Conservation (phyloP, 2,329 filamentous ascomycete species). For the Ophiostoma himal-ulmi region DNA sequence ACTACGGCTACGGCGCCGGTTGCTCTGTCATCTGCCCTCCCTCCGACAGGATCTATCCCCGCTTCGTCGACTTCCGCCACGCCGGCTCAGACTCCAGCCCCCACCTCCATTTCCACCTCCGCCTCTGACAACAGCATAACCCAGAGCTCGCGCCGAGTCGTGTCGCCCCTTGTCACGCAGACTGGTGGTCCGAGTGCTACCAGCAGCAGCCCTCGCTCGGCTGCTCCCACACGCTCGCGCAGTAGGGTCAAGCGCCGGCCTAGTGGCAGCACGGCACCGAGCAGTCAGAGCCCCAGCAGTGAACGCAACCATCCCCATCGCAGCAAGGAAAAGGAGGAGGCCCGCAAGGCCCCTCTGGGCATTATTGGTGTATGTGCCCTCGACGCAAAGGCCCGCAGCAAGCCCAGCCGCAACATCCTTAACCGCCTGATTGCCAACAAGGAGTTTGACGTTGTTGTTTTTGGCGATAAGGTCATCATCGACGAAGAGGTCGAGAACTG, state of each 20-base stretch:
- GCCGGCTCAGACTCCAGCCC: not conserved
- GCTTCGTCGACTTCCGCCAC: conserved; percentile 9
- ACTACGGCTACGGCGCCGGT: not conserved
- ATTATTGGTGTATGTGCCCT: conserved; percentile 91
- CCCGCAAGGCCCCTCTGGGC: conserved; percentile 57
- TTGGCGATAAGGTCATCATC: conserved; percentile 96
- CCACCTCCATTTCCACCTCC: not conserved
- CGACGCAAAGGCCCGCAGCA: conserved; percentile 92
- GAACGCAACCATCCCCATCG: conserved; percentile 47
- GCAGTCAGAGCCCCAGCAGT: conserved; percentile 72
- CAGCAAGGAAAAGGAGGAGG: conserved; percentile 55
- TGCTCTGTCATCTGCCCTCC: conserved; percentile 15
- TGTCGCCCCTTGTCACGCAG: conserved; percentile 21
- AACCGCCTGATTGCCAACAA: conserved; percentile 84
- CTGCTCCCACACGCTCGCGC: conserved; percentile 40
- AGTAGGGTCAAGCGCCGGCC: conserved; percentile 68
- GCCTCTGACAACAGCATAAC: conserved; percentile 3
- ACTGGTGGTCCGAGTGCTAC: not conserved
- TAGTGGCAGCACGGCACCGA: conserved; percentile 74
- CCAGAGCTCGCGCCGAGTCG: conserved; percentile 14
- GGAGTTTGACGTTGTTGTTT: conserved; percentile 95
- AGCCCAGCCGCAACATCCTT: conserved; percentile 92
- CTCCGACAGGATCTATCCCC: not conserved
- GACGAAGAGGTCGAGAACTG: conserved; percentile 96
- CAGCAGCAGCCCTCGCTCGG: conserved; percentile 24